Evolutionary conservation across 257 asterid species (phyloP), one percentile per base, ranked within the genome.

Genomic region (Striga asiatica): DNA sequence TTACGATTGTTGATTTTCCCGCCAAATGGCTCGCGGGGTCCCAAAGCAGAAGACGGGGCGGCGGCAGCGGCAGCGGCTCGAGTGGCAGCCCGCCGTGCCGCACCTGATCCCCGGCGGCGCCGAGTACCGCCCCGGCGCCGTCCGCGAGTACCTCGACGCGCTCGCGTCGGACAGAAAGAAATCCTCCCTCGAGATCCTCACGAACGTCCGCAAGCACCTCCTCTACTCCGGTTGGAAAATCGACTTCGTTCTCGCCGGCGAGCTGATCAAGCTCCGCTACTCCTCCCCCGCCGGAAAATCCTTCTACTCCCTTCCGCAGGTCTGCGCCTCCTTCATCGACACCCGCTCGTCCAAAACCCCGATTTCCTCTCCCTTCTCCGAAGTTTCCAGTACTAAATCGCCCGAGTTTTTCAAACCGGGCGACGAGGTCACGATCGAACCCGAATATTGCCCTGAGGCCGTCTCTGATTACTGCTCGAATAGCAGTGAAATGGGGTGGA

Each of bases 181-280:
- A n/a, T n/a, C n/a, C n/a, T n/a, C 49, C 29, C 6, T 66, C 34
- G 9, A 0, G 1, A 23, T 22, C 17, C 17, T 39, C 11, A 11
- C 13, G 38, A 60, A 59, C 5, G 76, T 60, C 49, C 74, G 77
- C 54, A 67, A 65, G 19, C 94, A 88, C 75, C 79, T 92, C 6
- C 55, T 71, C 41, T 19, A 56, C 68, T 24, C 69, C 65, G 89
- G 83, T 52, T 92, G 98, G 98, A 68, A 66, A 52, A 64, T 82
- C 31, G 77, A 73, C 32, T 67, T n/a, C 59, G 34, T 22, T 5
- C 20, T 10, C 24, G 71, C 57, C 29, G n/a, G 19, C 4, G 14
- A 1, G 5, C 7, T 1, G 7, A 20, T 11, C 7, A 74, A 73
- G 20, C 10, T 61, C 16, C 80, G 82, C 19, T 84, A 77, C 19